Evolutionary conservation across 73 alveolate genomes (phyloP).

Genomic region (Blepharisma japonicum): DNA sequence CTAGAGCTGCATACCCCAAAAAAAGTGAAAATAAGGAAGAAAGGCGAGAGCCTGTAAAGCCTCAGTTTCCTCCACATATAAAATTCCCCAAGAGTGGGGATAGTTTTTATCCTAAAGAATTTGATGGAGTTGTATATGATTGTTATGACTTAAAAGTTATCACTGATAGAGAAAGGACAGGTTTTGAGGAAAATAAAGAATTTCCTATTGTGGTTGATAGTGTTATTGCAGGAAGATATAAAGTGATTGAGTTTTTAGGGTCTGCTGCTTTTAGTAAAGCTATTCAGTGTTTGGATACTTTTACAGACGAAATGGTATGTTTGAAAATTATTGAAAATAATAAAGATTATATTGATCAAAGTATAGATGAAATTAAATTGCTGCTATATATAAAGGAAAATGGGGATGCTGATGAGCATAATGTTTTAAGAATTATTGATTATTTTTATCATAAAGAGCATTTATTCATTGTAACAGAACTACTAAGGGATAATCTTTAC

Average conservation of each 20-base stretch:
- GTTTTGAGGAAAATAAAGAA: constrained; percentile 97
- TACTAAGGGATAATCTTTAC: constrained; percentile 92
- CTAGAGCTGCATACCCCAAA: constrained; percentile 72
- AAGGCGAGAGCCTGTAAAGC: neutral
- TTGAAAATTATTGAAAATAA: constrained; percentile 95
- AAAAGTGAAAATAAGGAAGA: neutral
- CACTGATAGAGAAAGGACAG: constrained; percentile 97
- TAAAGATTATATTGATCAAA: constrained; percentile 97
- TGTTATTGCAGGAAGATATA: constrained; percentile 95
- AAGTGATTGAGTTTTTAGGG: constrained; percentile 93
- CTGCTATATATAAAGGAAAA: constrained; percentile 90
- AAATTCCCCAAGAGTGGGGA: constrained; percentile 19
- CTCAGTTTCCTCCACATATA: neutral
- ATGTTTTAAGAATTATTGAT: constrained; percentile 72
- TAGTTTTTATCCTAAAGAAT: constrained; percentile 46
- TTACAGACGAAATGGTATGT: constrained; percentile 89
- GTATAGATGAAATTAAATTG: constrained; percentile 98
- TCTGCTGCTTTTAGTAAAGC: constrained; percentile 99
- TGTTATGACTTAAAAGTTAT: constrained; percentile 91
- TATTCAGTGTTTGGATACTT: constrained; percentile 88
- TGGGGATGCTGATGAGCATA: constrained; percentile 95
- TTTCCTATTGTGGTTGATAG: constrained; percentile 93
- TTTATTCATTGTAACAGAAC: constrained; percentile 93
- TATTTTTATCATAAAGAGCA: constrained; percentile 96
- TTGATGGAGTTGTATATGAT: constrained; percentile 91